Percentiles rank a stretch among this genome's conserved stretches.
Conservation (phyloP, 768 basidiomycete species). For the Kwoniella europaea region DNA sequence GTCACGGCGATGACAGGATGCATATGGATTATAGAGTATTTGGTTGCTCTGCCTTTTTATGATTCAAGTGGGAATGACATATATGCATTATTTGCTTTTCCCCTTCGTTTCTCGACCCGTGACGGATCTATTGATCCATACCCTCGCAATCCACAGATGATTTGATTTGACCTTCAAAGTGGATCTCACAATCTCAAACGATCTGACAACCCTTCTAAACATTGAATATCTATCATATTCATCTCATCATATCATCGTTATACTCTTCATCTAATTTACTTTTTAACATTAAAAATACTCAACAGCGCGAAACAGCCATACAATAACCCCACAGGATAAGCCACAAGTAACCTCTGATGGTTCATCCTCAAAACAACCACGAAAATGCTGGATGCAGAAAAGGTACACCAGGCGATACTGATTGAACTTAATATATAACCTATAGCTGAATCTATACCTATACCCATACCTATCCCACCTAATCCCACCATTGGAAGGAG, state of each 20-base stretch:
- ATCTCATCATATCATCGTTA: slow-evolving; percentile 2
- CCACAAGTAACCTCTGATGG: slow-evolving; percentile 90
- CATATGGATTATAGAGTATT: too few species aligned
- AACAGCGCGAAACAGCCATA: slow-evolving; percentile 94
- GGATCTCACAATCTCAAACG: too few species aligned
- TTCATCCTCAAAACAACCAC: slow-evolving; percentile 94
- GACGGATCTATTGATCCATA: slow-evolving; percentile 1
- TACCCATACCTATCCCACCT: slow-evolving; percentile 81
- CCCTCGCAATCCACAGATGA: too few species aligned
- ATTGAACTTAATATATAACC: slow-evolving; percentile 82
- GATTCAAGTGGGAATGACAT: too few species aligned
- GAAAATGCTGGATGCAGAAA: slow-evolving; percentile 93
- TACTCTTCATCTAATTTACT: slow-evolving; percentile 25
- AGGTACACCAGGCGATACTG: slow-evolving; percentile 95
- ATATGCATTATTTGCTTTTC: too few species aligned
- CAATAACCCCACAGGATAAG: slow-evolving; percentile 91
- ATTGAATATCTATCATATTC: too few species aligned
- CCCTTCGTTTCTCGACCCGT: too few species aligned
- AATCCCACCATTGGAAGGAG: slow-evolving; percentile 95
- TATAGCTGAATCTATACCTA: slow-evolving; percentile 79
- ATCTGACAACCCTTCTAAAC: too few species aligned
- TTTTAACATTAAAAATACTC: slow-evolving; percentile 76
- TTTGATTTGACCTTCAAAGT: too few species aligned
- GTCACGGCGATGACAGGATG: too few species aligned
- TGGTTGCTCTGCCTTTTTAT: too few species aligned